Conservation (phyloP, 805 yeast genomes). For the Deakozyma indianensis region DNA sequence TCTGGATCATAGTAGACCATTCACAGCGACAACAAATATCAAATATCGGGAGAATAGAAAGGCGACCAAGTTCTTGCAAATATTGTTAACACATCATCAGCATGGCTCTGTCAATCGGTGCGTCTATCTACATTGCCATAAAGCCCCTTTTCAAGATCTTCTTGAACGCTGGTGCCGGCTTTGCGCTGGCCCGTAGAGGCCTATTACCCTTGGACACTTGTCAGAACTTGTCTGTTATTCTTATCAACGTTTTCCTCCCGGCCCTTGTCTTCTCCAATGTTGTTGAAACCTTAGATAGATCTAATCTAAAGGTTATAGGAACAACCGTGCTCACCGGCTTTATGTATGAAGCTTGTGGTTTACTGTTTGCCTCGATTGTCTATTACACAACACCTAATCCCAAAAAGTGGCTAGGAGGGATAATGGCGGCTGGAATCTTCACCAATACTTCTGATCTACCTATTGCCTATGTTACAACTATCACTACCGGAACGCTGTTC, state of each 20-base stretch:
- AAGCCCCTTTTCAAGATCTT: conserved; percentile 82
- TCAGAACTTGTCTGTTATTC: conserved; percentile 52
- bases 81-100: no score
- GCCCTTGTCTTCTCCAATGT: conserved; percentile 63
- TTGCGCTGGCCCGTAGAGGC: conserved; percentile 43
- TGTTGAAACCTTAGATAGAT: conserved; percentile 47
- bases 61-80: no score
- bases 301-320: conserved; percentile 60
- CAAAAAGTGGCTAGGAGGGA: conserved; percentile 62
- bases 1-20: no score
- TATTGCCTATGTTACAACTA: conserved; percentile 56
- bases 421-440: conserved; percentile 55
- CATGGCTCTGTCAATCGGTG: conserved; percentile 36
- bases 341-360: conserved; percentile 33
- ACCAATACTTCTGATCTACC: conserved; percentile 78
- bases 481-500: conserved; percentile 48
- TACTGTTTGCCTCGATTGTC: conserved; percentile 25
- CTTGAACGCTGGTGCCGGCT: conserved; percentile 56
- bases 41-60: no score
- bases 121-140: conserved; percentile 60
- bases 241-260: conserved; percentile 59
- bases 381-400: conserved; percentile 46
- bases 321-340: conserved; percentile 38
- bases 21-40: no score
- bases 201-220: conserved; percentile 54